A percentile compares a stretch with the other conserved stretches of the same genome.
These are phyloP conservation scores for Cyberlindnera samutprakarnensis DNA, from an alignment of 805 yeast genomes.

Conservation along the genomic window DNA sequence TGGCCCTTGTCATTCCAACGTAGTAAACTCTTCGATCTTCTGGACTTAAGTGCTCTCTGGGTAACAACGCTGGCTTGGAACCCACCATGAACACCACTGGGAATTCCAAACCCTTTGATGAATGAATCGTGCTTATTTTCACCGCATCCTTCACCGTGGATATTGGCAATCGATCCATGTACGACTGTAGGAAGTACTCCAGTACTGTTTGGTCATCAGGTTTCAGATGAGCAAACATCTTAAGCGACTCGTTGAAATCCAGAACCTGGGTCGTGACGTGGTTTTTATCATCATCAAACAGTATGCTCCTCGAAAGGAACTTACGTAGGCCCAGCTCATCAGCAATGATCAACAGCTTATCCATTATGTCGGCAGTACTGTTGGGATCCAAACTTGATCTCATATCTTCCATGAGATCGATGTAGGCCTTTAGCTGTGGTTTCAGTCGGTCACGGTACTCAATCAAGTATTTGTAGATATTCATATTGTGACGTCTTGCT, in stretches of 20 bases:
- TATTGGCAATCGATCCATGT: conserved; percentile 24
- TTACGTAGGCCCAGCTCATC: conserved; percentile 11
- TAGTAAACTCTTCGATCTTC: conserved; percentile 41
- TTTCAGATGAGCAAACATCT: conserved; percentile 18
- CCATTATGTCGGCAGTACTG: conserved; percentile 9
- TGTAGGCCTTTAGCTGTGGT: conserved; percentile 22
- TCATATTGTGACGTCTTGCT: conserved; percentile 1
- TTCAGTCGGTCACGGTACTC: conserved; percentile 6
- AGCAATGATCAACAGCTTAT: conserved; percentile 7
- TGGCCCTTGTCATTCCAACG: conserved; percentile 65
- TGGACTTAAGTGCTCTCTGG: conserved; percentile 1
- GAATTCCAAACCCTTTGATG: conserved; percentile 69
- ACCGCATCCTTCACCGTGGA: conserved; percentile 27
- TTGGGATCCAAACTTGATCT: conserved; percentile 12
- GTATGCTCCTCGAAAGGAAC: conserved; percentile 9
- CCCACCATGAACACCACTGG: conserved; percentile 48
- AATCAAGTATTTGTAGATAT: conserved; percentile 9
- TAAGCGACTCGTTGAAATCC: conserved; percentile 30
- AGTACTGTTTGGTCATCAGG: conserved; percentile 20
- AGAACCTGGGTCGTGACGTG: conserved; percentile 23
- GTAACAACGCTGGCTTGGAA: not conserved
- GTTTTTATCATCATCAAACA: conserved; percentile 20
- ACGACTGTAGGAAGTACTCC: conserved; percentile 27
- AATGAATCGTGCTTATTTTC: conserved; percentile 61
- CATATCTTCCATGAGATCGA: conserved; percentile 15